A percentile compares a stretch with the other conserved stretches of the same genome.
phyloP scores from a whole-genome alignment of 1,284 basidiomycete genomes.

The Phylloboletellus chloephorus region DNA sequence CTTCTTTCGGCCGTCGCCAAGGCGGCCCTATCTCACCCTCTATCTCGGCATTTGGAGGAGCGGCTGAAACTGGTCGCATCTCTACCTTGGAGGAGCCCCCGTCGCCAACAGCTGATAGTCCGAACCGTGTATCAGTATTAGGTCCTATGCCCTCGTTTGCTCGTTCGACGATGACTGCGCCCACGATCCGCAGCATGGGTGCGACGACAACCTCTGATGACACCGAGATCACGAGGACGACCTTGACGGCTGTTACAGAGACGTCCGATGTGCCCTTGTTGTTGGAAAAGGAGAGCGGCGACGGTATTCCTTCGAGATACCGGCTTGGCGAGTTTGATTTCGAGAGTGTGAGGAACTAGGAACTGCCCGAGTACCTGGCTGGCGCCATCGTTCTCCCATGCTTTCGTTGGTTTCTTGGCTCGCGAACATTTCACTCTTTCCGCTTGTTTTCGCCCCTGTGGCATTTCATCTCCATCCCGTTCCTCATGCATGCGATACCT shows the following conservation, averaged over 20 bases:
- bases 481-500: too few species aligned
- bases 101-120: constrained; percentile 14
- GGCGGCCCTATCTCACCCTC: constrained; percentile 29
- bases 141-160: constrained; percentile 33
- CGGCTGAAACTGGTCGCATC: constrained; percentile 18
- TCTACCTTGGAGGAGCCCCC: constrained; percentile 22
- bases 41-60: constrained; percentile 38
- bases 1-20: constrained; percentile 42
- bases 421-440: too few species aligned
- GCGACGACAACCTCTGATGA: constrained; percentile 31
- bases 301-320: constrained; percentile 10
- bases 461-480: too few species aligned
- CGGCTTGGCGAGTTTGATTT: constrained; percentile 24
- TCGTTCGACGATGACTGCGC: constrained; percentile 20
- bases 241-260: constrained; percentile 18
- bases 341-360: constrained; percentile 14
- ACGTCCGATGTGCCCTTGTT: too few species aligned
- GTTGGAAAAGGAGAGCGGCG: constrained; percentile 11
- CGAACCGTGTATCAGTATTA: constrained; percentile 30
- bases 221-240: constrained; percentile 27
- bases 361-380: too few species aligned
- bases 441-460: too few species aligned
- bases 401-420: too few species aligned
- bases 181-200: constrained; percentile 31
- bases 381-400: too few species aligned